Evolutionary conservation across 495 filamentous ascomycete species (phyloP).

Genomic region (Daldinia childiae): DNA sequence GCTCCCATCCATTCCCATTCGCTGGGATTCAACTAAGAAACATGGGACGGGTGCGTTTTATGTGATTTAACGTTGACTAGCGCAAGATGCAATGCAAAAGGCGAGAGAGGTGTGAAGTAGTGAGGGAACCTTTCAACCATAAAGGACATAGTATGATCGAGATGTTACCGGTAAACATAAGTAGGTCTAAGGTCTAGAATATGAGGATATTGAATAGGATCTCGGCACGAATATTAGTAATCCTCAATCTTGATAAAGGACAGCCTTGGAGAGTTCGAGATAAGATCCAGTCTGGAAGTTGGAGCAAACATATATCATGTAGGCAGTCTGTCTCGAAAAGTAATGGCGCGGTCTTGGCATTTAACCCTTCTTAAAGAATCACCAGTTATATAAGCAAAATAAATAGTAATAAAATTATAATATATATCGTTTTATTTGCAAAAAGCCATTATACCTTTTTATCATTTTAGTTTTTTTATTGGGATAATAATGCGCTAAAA

Average conservation of each 20-base stretch:
- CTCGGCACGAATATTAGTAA: neutral
- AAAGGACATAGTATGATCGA: constrained; percentile 10
- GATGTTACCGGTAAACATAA: constrained; percentile 10
- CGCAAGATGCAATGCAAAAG: constrained; percentile 21
- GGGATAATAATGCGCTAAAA: no score
- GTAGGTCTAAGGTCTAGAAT: neutral
- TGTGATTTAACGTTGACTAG: constrained; percentile 34
- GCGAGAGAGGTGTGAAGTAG: neutral
- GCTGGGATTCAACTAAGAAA: constrained; percentile 37
- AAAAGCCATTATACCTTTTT: no score
- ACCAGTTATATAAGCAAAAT: no score
- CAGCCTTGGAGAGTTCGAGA: neutral
- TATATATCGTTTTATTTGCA: no score
- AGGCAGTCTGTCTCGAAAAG: no score
- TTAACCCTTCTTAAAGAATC: no score
- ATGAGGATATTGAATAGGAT: neutral
- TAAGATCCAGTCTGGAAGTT: neutral
- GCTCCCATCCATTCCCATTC: constrained; percentile 43
- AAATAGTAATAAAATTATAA: no score
- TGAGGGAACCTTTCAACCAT: neutral
- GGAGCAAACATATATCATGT: neutral
- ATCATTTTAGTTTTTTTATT: no score
- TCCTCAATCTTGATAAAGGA: neutral
- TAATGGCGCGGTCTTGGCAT: no score
- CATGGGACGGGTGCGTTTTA: constrained; percentile 36